Base-by-base conservation (phyloP, 202 grass and related monocot species). In the Schoenoplectus tabernaemontani region DNA sequence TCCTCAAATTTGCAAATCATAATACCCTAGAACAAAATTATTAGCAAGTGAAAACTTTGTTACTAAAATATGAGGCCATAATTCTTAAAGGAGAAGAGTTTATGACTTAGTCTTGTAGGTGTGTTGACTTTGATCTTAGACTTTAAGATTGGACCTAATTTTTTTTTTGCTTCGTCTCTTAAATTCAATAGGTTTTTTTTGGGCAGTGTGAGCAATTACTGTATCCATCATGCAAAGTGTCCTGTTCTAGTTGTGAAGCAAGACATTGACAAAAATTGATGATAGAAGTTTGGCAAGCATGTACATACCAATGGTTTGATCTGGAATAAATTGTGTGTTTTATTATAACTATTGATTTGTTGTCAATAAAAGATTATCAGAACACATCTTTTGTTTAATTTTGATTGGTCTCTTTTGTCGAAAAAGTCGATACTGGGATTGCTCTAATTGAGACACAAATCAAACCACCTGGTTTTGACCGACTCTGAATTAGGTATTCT, bases 131-230 rank as follows among this genome's bases (percentile, higher is more conserved):
- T 73, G 24, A 44, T 51, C 24, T 47, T 66, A 22, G 12, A 33
- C 7, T 20, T 30, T 28, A 16, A 51, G 13, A 73, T 50, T 6
- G 5, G 32, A 50, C 24, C 26, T n/a, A n/a, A 75, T 8, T 58
- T 32, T 44, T 62, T 46, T 46, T 86, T 12, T n/a, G n/a, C 80
- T 10, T 68, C 57, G 23, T 51, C n/a, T 5, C 30, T 9, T 78
- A 39, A 51, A 75, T 44, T 36, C 38, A 20, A 79, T 78, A 87
- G 83, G 89, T 22, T 87, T 34, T 85, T 88, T 58, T 36, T 91
- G 48, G 83, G 89, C 17, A 87, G 85, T 61, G 89, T 91, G 2
- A 91, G 89, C 77, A 91, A 91, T 65, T 91, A 91, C 54, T 91
- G 85, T 60, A 53, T 88, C 36, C 83, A 88, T 36, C 30, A 83